A percentile compares a stretch with the other conserved stretches of the same genome.
Evolutionary conservation across 768 basidiomycete species (phyloP).

Genomic region (Leccinellum luteum): DNA sequence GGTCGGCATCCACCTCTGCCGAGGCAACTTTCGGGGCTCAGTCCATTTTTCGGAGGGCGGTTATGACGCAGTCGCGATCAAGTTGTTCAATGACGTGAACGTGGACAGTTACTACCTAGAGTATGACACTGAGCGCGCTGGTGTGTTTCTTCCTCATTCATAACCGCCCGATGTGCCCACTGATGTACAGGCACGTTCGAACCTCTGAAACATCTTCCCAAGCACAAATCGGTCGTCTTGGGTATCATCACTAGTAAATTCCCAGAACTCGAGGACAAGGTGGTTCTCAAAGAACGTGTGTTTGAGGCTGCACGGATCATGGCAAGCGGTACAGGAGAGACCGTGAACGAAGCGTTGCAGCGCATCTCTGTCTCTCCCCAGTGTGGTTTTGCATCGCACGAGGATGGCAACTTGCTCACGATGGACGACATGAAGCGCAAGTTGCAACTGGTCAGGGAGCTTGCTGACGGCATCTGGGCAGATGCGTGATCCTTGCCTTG

Average conservation of each 20-base stretch:
- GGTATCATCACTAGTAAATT: not conserved
- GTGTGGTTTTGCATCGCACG: not conserved
- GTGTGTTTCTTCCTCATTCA: not conserved
- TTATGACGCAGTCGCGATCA: constrained; percentile 38
- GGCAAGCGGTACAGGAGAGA: not conserved
- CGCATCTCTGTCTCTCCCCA: not conserved
- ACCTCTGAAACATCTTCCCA: not conserved
- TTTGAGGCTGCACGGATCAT: not conserved
- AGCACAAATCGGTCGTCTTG: not conserved
- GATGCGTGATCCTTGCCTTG: not conserved
- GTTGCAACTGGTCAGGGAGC: not conserved
- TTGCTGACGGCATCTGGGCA: not conserved
- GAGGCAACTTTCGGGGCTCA: constrained; percentile 35
- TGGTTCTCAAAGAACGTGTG: not conserved
- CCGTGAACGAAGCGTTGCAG: not conserved
- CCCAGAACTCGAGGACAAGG: not conserved
- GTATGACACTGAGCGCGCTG: not conserved
- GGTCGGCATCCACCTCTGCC: constrained; percentile 46
- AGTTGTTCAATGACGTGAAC: constrained; percentile 41
- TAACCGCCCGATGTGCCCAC: not conserved
- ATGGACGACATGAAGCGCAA: not conserved
- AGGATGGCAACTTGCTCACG: not conserved
- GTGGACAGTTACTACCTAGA: not conserved
- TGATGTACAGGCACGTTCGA: constrained; percentile 24
- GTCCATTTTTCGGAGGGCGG: constrained; percentile 31